Evolutionary conservation across 2,329 filamentous ascomycete genomes (phyloP), one percentile per base, ranked within the genome.

Genomic region (Exophiala oligosperma): DNA sequence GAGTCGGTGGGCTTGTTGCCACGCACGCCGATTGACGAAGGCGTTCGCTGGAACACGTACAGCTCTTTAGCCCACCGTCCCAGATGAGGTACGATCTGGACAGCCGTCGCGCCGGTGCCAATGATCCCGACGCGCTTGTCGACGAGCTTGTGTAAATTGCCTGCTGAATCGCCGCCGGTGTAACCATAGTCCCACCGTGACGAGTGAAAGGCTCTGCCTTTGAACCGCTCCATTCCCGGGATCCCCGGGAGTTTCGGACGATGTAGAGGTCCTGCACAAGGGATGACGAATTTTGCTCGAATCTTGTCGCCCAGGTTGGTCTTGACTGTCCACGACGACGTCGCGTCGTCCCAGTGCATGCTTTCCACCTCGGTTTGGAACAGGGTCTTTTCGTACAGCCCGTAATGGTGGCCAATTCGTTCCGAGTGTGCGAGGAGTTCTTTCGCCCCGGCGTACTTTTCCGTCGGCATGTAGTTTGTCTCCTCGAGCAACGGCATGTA

Each of bases 191-290:
- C 69, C 71, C 70, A 71, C 5, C 51, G 56, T 3, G 64, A 63
- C 2, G 66, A 66, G 55, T 71, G 70, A 4, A 67, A 53, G 8
- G 63, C 49, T 11, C 69, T 59, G 4, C 68, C 68, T 26, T 66
- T 59, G 54, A 71, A 71, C 1, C 46, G 32, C 2, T 61, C 28
- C 12, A 71, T 43, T 2, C 68, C 68, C 1, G 38, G 40, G 23
- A 70, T 61, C 2, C 60, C 23, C 50, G 72, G 40, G 71, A 73
- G 52, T 63, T 72, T 71, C 0, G 82, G 83, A 26, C 76, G 69
- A 63, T 85, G 85, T 28, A 85, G 71, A 24, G 79, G 75, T 2
- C 77, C 77, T 17, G 70, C 68, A 2, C 74, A 74, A 2, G 70
- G 66, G 5, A 76, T 68, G 3, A 78, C 70, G 62, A 76, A 80